Evolutionary conservation across 208 protist species (phyloP), one percentile per base, ranked within the genome.

Genomic region (Perkinsela sp.): DNA sequence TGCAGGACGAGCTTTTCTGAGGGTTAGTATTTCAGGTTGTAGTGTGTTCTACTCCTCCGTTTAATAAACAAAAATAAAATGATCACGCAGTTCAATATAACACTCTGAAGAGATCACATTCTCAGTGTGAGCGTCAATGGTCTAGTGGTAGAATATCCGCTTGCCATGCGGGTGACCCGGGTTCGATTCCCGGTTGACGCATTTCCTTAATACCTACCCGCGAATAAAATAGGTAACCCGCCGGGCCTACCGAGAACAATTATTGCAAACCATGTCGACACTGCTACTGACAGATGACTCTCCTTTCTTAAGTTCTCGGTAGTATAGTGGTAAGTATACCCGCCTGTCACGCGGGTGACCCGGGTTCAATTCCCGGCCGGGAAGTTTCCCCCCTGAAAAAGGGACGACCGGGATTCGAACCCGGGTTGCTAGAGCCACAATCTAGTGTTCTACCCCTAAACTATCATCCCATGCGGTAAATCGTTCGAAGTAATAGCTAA

Each of bases 261-360:
- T n/a, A n/a, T n/a, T n/a, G n/a, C n/a, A n/a, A n/a, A n/a, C n/a
- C n/a, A n/a, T n/a, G n/a, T n/a, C n/a, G n/a, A n/a, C n/a, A n/a
- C n/a, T n/a, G n/a, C n/a, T n/a, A n/a, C n/a, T n/a, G n/a, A n/a
- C n/a, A n/a, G n/a, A n/a, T n/a, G n/a, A n/a, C n/a, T n/a, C n/a
- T n/a, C n/a, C n/a, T n/a, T n/a, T n/a, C n/a, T n/a, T n/a, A n/a
- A 57, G 22, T 57, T 22, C 22, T 57, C 40, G 40, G 40, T 69
- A 48, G 68, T 69, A 30, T 69, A 69, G 68, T 69, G 68, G 68
- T 69, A 69, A 57, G 68, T 66, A 69, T 69, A 48, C 30, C 68
- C 32, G 30, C 68, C 68, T 69, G 68, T 48, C 68, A 69, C 68
- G 68, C 30, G 32, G 68, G 30, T 48, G 68, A 48, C 68, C 68